Base-by-base conservation (phyloP, 768 basidiomycete species). In the Chlorophyllum brunneum region DNA sequence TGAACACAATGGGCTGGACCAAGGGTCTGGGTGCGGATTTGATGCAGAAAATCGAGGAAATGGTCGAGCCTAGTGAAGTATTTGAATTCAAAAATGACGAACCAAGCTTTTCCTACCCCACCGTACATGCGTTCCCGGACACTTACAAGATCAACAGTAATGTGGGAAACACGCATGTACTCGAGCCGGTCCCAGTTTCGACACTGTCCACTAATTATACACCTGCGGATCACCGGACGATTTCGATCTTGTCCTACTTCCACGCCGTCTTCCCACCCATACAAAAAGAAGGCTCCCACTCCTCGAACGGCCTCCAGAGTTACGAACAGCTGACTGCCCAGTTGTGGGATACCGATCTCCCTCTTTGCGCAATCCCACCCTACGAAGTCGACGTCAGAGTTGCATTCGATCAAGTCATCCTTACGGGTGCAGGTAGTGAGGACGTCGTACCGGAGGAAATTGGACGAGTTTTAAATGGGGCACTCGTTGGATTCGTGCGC, bases 1-100 rank as follows among this genome's bases (percentile, higher is more conserved):
- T 98, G 47, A 99, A 98, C 64, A 98, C 91, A 0, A 95, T 95
- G 83, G 95, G 95, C 2, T 99, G 95, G 95, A 80, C 80, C 4
- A 98, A 95, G 65, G 95, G 95, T 5, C 80, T 97, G 2, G 95
- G 95, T 2, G 85, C 82, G 13, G 90, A 95, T 59, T 69, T 98
- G 9, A 79, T 82, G 2, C 65, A 63, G 11, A 79, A 79, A 56
- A 85, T 99, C 42, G 85, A 94, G 58, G 78, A 78, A 8, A 68
- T 83, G 29, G 69, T 82, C 4, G 72, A 78, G 20, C 81, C 90
- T 0, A 81, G 82, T 0, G 70, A 81, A 51, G 67, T 87, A 20
- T 90, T 81, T 67, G 72, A 78, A 33, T 66, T 84, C 50, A 70
- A 72, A 54, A 52, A 60, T 1, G 63, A 69, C 0, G 57, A 60